A percentile compares a stretch with the other conserved stretches of the same genome.
These are phyloP conservation scores for Cyclostephanos tholiformis DNA, from an alignment of 108 stramenopile genomes.

Conservation along the genomic window DNA sequence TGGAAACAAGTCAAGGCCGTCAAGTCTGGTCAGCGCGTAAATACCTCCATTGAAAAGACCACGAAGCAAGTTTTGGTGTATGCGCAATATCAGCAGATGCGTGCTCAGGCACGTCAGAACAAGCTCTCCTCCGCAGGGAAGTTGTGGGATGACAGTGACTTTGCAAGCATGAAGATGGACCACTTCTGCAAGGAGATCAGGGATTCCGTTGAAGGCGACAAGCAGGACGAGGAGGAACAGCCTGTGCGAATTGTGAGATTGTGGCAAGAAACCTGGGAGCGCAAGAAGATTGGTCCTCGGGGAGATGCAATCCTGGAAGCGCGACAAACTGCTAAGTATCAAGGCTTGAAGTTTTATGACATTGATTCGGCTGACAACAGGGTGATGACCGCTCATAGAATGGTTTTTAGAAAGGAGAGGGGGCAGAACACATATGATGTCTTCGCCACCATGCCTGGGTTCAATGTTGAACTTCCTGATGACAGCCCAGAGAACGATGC, in stretches of 20 bases:
- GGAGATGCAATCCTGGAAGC: constrained; percentile 3
- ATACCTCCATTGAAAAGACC: too few species aligned
- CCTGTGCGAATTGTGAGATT: constrained; percentile 3
- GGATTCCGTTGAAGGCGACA: too few species aligned
- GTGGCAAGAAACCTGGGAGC: constrained; percentile 7
- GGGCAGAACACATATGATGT: not conserved
- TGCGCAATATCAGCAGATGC: too few species aligned
- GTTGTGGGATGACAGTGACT: too few species aligned
- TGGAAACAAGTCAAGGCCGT: too few species aligned
- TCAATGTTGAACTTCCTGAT: not conserved
- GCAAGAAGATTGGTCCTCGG: not conserved
- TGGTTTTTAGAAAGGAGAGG: constrained; percentile 7
- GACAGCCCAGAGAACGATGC: not conserved
- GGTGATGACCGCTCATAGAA: not conserved
- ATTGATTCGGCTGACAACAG: not conserved
- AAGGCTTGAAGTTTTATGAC: constrained; percentile 2
- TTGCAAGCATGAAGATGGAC: too few species aligned
- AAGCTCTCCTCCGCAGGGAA: too few species aligned
- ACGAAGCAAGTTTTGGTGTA: too few species aligned
- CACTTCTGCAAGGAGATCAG: too few species aligned
- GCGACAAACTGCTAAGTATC: not conserved
- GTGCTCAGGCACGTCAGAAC: too few species aligned
- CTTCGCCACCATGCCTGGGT: not conserved
- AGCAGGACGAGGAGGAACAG: too few species aligned
- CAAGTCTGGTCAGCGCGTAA: too few species aligned